phyloP scores from a whole-genome alignment of 2,329 filamentous ascomycete genomes.

The Fusarium sp. region DNA sequence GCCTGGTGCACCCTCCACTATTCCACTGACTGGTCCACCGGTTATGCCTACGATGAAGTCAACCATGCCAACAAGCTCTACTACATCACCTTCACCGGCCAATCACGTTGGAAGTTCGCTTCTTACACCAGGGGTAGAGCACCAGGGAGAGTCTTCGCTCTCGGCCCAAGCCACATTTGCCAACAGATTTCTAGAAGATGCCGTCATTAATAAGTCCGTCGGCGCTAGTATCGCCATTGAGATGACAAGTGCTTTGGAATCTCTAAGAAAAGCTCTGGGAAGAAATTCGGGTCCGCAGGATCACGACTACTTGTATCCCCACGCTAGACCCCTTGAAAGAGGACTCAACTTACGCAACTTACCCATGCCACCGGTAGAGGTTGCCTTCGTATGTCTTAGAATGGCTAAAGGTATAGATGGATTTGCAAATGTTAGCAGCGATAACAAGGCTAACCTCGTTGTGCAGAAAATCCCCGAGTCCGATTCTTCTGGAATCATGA shows the following conservation, averaged over 20 bases:
- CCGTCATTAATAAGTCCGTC: slow-evolving; percentile 26
- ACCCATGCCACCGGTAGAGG: neutral
- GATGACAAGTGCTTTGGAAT: slow-evolving; percentile 12
- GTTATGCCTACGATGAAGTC: rapidly evolving
- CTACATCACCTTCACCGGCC: slow-evolving; percentile 49
- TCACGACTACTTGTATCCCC: neutral
- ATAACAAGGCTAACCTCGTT: neutral
- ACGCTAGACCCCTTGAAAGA: neutral
- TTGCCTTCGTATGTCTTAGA: neutral
- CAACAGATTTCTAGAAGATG: slow-evolving; percentile 54
- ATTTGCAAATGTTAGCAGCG: rapidly evolving
- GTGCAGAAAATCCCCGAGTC: neutral
- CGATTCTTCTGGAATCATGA: neutral
- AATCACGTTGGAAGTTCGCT: neutral
- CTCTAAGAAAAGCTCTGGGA: neutral
- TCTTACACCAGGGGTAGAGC: neutral
- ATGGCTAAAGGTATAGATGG: neutral
- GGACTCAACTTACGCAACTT: neutral
- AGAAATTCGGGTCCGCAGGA: neutral
- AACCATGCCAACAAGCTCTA: slow-evolving; percentile 22
- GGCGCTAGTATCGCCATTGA: neutral
- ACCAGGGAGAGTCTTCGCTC: slow-evolving; percentile 55
- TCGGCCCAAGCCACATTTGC: slow-evolving; percentile 58
- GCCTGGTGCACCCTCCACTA: rapidly evolving
- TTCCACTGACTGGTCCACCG: rapidly evolving